These are phyloP conservation scores for Trichosanthes cucumerina DNA, from an alignment of 306 rosid genomes.

Conservation along the genomic window DNA sequence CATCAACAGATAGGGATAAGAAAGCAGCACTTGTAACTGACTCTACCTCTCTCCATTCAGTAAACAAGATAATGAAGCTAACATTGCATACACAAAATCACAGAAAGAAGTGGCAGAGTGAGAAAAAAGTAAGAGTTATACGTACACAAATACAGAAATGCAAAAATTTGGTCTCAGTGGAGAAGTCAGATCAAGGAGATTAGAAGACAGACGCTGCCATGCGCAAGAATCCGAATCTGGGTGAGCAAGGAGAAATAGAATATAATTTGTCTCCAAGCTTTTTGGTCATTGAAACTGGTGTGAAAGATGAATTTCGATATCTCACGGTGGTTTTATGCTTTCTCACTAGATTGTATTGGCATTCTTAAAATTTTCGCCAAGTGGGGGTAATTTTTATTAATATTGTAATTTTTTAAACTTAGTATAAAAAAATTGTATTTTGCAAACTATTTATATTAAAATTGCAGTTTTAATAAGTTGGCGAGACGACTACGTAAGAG, in stretches of 20 bases:
- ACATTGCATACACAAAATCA: neutral
- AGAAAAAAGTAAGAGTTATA: neutral
- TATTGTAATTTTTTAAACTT: too few species aligned
- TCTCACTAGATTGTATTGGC: too few species aligned
- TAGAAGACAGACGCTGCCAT: slow-evolving; percentile 1
- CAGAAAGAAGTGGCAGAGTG: neutral
- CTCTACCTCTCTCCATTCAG: neutral
- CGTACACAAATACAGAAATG: neutral
- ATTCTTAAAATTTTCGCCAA: too few species aligned
- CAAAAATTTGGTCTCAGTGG: neutral
- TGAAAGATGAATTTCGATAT: neutral
- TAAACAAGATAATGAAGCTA: neutral
- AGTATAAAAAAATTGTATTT: too few species aligned
- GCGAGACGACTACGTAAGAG: too few species aligned
- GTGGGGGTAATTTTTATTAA: too few species aligned
- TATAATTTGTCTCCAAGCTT: neutral
- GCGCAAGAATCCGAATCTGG: neutral
- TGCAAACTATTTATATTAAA: too few species aligned
- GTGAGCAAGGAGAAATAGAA: neutral
- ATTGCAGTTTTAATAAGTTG: too few species aligned
- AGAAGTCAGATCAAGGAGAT: neutral
- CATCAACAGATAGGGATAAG: neutral
- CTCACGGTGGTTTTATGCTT: neutral
- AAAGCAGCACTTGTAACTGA: neutral
- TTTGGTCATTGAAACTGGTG: neutral